A percentile compares a stretch with the other conserved stretches of the same genome.
Evolutionary conservation across 345 rosid genomes (phyloP).

Genomic region (Kandelia obovata): DNA sequence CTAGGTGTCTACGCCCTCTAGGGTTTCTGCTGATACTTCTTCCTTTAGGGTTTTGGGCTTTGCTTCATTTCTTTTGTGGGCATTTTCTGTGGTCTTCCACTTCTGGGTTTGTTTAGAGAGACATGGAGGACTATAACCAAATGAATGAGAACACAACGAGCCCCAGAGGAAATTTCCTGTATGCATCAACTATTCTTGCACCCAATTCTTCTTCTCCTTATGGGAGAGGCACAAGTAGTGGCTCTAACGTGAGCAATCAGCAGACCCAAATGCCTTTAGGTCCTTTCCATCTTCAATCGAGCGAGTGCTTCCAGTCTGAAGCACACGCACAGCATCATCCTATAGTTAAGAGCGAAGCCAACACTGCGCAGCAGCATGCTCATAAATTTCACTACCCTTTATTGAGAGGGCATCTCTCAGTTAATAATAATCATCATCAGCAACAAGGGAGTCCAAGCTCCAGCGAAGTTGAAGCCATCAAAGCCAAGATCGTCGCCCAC

Average conservation of each 20-base stretch:
- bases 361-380: slow-evolving; percentile 41
- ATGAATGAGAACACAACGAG: slow-evolving; percentile 46
- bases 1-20: slow-evolving; percentile 27
- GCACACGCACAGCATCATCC: slow-evolving; percentile 27
- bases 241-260: slow-evolving; percentile 33
- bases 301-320: slow-evolving; percentile 54
- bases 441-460: slow-evolving; percentile 47
- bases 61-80: slow-evolving; percentile 14
- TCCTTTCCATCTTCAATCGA: slow-evolving; percentile 48
- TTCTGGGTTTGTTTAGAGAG: slow-evolving; percentile 19
- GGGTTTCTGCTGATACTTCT: slow-evolving; percentile 27
- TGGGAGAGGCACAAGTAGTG: slow-evolving; percentile 37
- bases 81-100: slow-evolving; percentile 23
- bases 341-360: slow-evolving; percentile 73
- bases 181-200: slow-evolving; percentile 46
- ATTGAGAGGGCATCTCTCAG: slow-evolving; percentile 43
- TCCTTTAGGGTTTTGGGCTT: slow-evolving; percentile 42
- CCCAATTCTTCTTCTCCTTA: slow-evolving; percentile 45
- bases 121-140: slow-evolving; percentile 75
- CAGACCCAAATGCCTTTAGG: slow-evolving; percentile 35
- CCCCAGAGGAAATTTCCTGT: slow-evolving; percentile 68
- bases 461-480: slow-evolving; percentile 64
- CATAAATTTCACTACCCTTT: slow-evolving; percentile 57
- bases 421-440: slow-evolving; percentile 27
- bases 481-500: slow-evolving; percentile 90